Percentiles rank a stretch among this genome's conserved stretches.
These are phyloP conservation scores for Penicillium diatomitis DNA, from an alignment of 495 filamentous ascomycete species.

Conservation along the genomic window DNA sequence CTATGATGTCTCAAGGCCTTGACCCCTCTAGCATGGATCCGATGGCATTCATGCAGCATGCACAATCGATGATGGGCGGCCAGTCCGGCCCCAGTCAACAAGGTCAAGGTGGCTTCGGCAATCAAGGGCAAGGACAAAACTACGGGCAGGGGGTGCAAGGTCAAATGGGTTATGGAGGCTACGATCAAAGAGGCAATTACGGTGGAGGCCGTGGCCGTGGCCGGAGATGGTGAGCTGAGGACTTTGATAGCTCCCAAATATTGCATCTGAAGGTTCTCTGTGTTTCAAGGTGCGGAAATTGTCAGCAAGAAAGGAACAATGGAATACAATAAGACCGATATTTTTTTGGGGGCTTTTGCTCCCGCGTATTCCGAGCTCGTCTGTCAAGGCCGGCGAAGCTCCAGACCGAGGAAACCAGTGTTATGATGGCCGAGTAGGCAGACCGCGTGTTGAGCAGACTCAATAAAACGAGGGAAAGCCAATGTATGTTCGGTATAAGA, in stretches of 20 bases:
- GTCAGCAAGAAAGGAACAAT: too few relatives aligned
- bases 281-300: too few relatives aligned
- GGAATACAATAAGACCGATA: too few relatives aligned
- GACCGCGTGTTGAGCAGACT: too few relatives aligned
- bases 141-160: conserved; percentile 38
- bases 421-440: neutral
- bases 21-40: conserved; percentile 74
- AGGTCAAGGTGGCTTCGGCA: conserved; percentile 30
- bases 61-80: conserved; percentile 42
- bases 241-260: too few relatives aligned
- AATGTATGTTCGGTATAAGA: neutral
- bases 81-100: conserved; percentile 35
- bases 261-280: too few relatives aligned
- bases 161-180: conserved; percentile 45
- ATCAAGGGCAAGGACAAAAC: conserved; percentile 23
- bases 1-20: conserved; percentile 76
- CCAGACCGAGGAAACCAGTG: conserved; percentile 12
- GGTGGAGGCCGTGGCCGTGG: conserved; percentile 40
- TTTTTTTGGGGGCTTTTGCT: too few relatives aligned
- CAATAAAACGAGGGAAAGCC: too few relatives aligned
- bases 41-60: conserved; percentile 45
- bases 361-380: too few relatives aligned
- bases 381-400: neutral
- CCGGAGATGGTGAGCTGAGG: conserved; percentile 26
- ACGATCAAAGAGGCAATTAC: conserved; percentile 38